Evolutionary conservation across 345 rosid genomes (phyloP).

Genomic region (Aquilaria sinensis): DNA sequence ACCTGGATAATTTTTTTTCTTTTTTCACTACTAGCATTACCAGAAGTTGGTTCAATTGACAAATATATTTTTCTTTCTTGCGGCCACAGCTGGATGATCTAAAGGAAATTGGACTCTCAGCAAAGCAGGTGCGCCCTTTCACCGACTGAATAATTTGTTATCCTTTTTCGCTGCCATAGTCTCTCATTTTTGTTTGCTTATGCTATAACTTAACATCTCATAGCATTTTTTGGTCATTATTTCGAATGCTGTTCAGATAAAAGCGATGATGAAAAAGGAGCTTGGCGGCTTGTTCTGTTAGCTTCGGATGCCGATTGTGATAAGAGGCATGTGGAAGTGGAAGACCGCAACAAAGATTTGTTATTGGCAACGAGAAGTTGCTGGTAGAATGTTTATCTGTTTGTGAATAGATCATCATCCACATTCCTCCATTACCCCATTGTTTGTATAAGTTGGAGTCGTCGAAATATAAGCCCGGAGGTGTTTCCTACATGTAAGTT

Average conservation of each 20-base stretch:
- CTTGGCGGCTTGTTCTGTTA: slow-evolving; percentile 25
- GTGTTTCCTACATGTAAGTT: too few species aligned
- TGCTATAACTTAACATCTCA: background rate
- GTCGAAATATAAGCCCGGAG: too few species aligned
- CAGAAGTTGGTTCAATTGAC: too few species aligned
- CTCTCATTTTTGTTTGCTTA: background rate
- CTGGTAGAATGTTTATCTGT: background rate
- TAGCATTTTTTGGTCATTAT: background rate
- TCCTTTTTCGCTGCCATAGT: background rate
- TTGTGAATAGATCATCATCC: too few species aligned
- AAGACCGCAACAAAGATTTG: background rate
- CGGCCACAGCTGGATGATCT: slow-evolving; percentile 54
- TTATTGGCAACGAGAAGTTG: slow-evolving; percentile 11
- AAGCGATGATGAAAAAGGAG: slow-evolving; percentile 28
- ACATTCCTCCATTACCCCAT: too few species aligned
- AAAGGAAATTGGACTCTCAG: slow-evolving; percentile 65
- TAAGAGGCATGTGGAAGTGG: too few species aligned
- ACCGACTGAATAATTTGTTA: background rate
- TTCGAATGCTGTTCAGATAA: slow-evolving; percentile 21
- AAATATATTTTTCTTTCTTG: too few species aligned
- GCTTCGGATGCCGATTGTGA: background rate
- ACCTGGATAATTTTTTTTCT: too few species aligned
- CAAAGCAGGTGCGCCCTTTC: slow-evolving; percentile 45
- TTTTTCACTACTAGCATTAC: too few species aligned
- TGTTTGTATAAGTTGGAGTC: too few species aligned